phyloP scores from a whole-genome alignment of 306 rosid genomes.

The Hylodesmum podocarpum region DNA sequence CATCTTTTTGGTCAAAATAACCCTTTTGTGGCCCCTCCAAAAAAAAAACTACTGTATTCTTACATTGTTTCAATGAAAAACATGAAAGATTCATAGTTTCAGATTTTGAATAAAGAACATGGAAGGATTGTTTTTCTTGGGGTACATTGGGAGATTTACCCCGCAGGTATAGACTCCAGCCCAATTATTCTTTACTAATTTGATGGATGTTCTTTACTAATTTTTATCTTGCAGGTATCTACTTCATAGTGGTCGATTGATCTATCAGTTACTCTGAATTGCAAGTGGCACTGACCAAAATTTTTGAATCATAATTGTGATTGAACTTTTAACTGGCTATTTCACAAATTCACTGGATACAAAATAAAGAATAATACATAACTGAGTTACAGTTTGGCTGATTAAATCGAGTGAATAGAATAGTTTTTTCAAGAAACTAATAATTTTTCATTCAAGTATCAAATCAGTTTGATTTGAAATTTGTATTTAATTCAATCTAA shows the following conservation, averaged over 20 bases:
- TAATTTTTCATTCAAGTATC: too few relatives aligned
- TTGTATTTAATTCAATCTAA: too few relatives aligned
- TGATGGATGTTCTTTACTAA: not conserved
- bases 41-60: constrained; percentile 15
- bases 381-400: not conserved
- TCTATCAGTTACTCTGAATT: not conserved
- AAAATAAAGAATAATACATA: not conserved
- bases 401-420: not conserved
- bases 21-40: constrained; percentile 28
- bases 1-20: constrained; percentile 12
- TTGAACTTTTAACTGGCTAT: not conserved
- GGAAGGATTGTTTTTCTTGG: not conserved
- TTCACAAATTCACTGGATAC: not conserved
- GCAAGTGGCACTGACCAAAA: not conserved
- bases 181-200: not conserved
- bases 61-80: constrained; percentile 20
- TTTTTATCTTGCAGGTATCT: too few relatives aligned
- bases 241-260: not conserved
- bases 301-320: not conserved
- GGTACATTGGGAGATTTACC: not conserved
- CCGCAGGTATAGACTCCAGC: not conserved
- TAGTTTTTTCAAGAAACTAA: not conserved
- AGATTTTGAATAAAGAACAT: not conserved
- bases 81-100: not conserved
- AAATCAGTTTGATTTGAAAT: too few relatives aligned